Evolutionary conservation across 768 basidiomycete genomes (phyloP).

Genomic region (Lactifluus hygrophoroides): DNA sequence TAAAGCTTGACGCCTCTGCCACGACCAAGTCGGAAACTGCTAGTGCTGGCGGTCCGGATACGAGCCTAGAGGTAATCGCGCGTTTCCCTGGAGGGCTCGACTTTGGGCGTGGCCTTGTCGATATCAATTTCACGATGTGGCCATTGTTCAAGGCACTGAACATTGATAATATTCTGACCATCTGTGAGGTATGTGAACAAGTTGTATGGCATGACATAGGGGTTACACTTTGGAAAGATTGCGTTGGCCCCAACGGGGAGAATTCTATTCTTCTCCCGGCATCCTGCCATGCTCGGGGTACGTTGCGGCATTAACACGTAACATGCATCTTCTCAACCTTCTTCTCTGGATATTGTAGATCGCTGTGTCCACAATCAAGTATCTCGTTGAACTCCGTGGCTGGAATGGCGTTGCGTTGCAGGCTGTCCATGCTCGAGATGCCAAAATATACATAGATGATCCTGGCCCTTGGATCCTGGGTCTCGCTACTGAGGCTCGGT

Average conservation of each 20-base stretch:
- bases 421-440: slow-evolving; percentile 80
- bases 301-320: slow-evolving; percentile 17
- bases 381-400: slow-evolving; percentile 85
- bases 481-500: slow-evolving; percentile 75
- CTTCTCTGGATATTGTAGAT: slow-evolving; percentile 35
- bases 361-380: slow-evolving; percentile 85
- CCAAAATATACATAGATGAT: slow-evolving; percentile 90
- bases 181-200: slow-evolving; percentile 61
- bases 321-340: background rate
- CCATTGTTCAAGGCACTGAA: slow-evolving; percentile 89
- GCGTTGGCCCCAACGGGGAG: slow-evolving; percentile 83
- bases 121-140: slow-evolving; percentile 97
- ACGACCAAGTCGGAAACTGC: slow-evolving; percentile 43
- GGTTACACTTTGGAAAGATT: slow-evolving; percentile 38
- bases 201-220: background rate
- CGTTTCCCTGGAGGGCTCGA: slow-evolving; percentile 91
- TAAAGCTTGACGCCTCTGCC: slow-evolving; percentile 73
- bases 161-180: slow-evolving; percentile 87
- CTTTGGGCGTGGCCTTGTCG: slow-evolving; percentile 83
- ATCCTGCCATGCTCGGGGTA: slow-evolving; percentile 87
- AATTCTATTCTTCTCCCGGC: slow-evolving; percentile 79
- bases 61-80: slow-evolving; percentile 71
- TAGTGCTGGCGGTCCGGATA: slow-evolving; percentile 28
- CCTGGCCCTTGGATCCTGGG: slow-evolving; percentile 97
- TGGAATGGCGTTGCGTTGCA: slow-evolving; percentile 86